phyloP scores from a whole-genome alignment of 768 basidiomycete genomes.

The Paxillus ammoniavirescens region DNA sequence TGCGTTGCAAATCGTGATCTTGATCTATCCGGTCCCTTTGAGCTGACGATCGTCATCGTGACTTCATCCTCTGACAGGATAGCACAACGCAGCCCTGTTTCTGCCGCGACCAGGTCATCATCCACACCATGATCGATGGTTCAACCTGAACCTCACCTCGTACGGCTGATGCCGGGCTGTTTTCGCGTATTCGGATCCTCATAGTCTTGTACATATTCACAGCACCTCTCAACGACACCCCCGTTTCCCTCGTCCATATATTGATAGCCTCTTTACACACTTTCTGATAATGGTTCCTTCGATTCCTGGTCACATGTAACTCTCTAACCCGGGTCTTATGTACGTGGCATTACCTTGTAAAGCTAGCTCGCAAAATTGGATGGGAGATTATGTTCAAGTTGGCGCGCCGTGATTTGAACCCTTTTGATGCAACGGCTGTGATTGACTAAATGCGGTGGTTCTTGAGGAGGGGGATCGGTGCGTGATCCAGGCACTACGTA shows the following conservation, averaged over 20 bases:
- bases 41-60: neutral
- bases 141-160: neutral
- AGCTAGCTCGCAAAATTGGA: neutral
- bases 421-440: neutral
- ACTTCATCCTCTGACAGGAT: neutral
- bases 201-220: neutral
- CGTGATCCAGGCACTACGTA: neutral
- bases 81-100: neutral
- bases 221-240: neutral
- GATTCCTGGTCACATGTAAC: neutral
- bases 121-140: neutral
- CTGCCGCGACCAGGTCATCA: neutral
- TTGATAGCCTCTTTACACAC: neutral
- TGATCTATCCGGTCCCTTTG: neutral
- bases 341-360: neutral
- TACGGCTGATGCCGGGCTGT: neutral
- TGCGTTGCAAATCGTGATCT: neutral
- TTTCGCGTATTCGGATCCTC: neutral
- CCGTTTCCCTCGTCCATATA: neutral
- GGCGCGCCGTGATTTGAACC: neutral
- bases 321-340: neutral
- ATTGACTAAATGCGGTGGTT: neutral
- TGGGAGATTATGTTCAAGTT: neutral
- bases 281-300: neutral
- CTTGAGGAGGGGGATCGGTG: slow-evolving; percentile 10